Percentiles rank a stretch among this genome's conserved stretches.
These are phyloP conservation scores for Talaromyces marneffei DNA, from an alignment of 2,329 filamentous ascomycete species.

Conservation along the genomic window DNA sequence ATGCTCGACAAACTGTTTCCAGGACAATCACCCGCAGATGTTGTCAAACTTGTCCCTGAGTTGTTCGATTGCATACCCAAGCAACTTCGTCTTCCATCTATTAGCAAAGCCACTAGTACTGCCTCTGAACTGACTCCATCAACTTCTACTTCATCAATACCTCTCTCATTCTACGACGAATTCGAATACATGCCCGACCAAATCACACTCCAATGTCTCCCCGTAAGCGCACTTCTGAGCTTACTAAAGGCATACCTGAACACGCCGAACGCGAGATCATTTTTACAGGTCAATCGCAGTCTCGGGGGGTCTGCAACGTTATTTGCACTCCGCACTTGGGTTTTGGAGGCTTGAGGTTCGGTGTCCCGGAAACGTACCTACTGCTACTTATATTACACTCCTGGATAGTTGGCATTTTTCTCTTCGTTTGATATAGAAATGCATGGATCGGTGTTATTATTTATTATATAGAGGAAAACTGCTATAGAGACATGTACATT, in stretches of 20 bases:
- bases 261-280: neutral
- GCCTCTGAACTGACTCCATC: neutral
- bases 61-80: conserved; percentile 19
- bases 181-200: conserved; percentile 11
- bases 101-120: neutral
- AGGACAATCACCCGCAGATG: conserved; percentile 23
- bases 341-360: neutral
- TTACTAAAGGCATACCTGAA: conserved; percentile 7
- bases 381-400: no score
- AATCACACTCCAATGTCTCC: conserved; percentile 3
- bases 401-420: neutral
- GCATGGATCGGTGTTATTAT: neutral
- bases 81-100: conserved; percentile 1
- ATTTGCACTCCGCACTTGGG: conserved; percentile 9
- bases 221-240: neutral
- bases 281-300: conserved; percentile 11
- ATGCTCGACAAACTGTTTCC: conserved; percentile 29
- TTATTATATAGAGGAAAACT: neutral
- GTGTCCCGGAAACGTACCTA: no score
- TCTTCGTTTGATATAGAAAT: neutral
- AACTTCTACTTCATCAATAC: neutral
- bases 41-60: conserved; percentile 29
- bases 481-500: neutral
- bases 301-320: conserved; percentile 8
- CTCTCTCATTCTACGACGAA: conserved; percentile 3